Conservation (phyloP, 2,329 filamentous ascomycete genomes). For the Hymenoscyphus infarciens region DNA sequence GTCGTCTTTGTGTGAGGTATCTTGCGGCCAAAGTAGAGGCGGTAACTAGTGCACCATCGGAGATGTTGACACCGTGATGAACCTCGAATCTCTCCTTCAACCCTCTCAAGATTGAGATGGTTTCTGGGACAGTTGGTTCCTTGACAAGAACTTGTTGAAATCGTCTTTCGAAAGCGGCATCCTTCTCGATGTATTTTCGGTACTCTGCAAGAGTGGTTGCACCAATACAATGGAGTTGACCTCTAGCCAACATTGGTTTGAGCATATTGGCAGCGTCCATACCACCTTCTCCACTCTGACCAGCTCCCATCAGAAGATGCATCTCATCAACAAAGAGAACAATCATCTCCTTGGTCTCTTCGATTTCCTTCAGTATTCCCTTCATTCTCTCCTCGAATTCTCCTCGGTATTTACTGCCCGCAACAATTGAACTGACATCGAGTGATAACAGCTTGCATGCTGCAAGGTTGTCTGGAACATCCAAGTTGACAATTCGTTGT, state of each 20-base stretch:
- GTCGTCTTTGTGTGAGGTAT: conserved; percentile 84
- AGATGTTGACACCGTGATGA: conserved; percentile 95
- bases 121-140: conserved; percentile 84
- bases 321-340: conserved; percentile 99
- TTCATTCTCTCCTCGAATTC: conserved; percentile 99
- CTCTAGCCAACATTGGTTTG: conserved; percentile 96
- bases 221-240: conserved; percentile 96
- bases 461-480: conserved; percentile 93
- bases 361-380: conserved; percentile 94
- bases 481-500: conserved; percentile 90
- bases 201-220: conserved; percentile 95
- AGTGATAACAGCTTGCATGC: conserved; percentile 91
- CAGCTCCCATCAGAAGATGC: conserved; percentile 96
- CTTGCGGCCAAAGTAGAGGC: conserved; percentile 88
- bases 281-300: conserved; percentile 88
- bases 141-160: conserved; percentile 99
- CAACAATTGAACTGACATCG: conserved; percentile 91
- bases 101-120: conserved; percentile 95
- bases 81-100: conserved; percentile 98
- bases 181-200: conserved; percentile 98
- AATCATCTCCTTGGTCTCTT: conserved; percentile 92
- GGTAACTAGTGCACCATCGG: conserved; percentile 88
- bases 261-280: conserved; percentile 98
- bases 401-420: conserved; percentile 96
- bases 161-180: conserved; percentile 93